These are phyloP conservation scores for Platanthera guangdongensis DNA, from an alignment of 106 monocot species.

Conservation along the genomic window DNA sequence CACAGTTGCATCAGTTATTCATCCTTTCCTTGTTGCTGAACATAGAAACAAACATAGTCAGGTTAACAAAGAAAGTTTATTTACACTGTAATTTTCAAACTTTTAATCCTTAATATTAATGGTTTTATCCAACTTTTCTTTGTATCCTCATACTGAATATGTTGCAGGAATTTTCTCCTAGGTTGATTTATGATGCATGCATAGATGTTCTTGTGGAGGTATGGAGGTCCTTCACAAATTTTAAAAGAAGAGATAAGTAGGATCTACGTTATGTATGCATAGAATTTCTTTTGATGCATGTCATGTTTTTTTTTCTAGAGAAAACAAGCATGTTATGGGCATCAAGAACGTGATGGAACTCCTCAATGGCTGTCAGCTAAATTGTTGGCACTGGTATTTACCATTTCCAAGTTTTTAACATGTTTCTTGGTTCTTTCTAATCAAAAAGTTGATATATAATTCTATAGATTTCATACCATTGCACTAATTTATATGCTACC, in stretches of 20 bases:
- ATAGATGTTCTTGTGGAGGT: conserved; percentile 72
- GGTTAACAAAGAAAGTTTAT: conserved; percentile 17
- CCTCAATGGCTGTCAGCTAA: conserved; percentile 34
- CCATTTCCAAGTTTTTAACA: neutral
- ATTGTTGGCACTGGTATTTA: conserved; percentile 44
- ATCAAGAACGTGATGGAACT: conserved; percentile 4
- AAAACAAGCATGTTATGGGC: conserved; percentile 1
- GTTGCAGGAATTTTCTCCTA: conserved; percentile 33
- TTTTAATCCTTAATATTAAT: neutral
- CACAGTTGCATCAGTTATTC: conserved; percentile 57
- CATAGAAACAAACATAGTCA: conserved; percentile 38
- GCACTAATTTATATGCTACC: too few species aligned
- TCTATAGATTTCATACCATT: too few species aligned
- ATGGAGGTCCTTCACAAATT: conserved; percentile 1
- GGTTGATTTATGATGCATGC: conserved; percentile 39
- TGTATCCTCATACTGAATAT: conserved; percentile 4
- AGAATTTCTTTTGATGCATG: neutral
- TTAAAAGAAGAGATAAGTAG: neutral
- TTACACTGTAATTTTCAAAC: neutral
- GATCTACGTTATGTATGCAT: neutral
- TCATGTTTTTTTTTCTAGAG: conserved; percentile 11
- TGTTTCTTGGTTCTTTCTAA: too few species aligned
- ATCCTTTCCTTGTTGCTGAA: conserved; percentile 63
- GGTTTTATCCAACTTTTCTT: neutral
- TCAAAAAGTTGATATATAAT: too few species aligned